phyloP scores from a whole-genome alignment of 1,284 basidiomycete species.

The Cryptococcus sp. region DNA sequence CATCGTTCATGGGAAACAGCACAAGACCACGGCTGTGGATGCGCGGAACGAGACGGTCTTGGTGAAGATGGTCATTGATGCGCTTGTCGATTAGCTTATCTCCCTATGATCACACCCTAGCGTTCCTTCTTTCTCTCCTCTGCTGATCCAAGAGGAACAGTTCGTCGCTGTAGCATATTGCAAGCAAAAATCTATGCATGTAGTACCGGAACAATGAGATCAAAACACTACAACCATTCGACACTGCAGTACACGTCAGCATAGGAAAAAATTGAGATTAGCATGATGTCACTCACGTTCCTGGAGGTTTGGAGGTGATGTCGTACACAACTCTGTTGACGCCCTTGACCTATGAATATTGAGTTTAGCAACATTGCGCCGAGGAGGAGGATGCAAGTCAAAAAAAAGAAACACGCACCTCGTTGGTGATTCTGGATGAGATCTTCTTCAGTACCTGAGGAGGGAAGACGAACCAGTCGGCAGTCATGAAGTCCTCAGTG shows the following conservation, averaged over 20 bases:
- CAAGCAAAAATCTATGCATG: too few species aligned
- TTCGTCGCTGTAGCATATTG: too few species aligned
- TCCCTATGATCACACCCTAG: too few species aligned
- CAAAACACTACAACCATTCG: slow-evolving; percentile 43
- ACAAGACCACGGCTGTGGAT: slow-evolving; percentile 43
- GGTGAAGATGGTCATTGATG: slow-evolving; percentile 50
- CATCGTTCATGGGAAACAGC: slow-evolving; percentile 34
- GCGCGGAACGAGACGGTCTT: slow-evolving; percentile 49
- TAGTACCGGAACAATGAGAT: too few species aligned
- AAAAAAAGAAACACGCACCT: slow-evolving; percentile 60
- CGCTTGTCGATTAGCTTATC: slow-evolving; percentile 24
- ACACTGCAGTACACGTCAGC: slow-evolving; percentile 27
- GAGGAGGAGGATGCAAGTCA: background rate
- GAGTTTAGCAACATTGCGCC: background rate
- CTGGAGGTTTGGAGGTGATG: slow-evolving; percentile 96
- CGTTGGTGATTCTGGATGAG: slow-evolving; percentile 97
- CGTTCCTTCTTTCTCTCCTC: too few species aligned
- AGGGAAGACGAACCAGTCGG: slow-evolving; percentile 98
- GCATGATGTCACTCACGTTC: slow-evolving; percentile 59
- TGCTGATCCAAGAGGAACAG: too few species aligned
- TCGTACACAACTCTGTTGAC: slow-evolving; percentile 95
- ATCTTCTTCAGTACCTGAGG: slow-evolving; percentile 84
- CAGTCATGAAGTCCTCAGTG: slow-evolving; percentile 96
- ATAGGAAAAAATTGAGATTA: background rate
- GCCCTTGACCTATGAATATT: slow-evolving; percentile 56